phyloP scores from a whole-genome alignment of 2,329 filamentous ascomycete genomes.

The Bertia moriformis region DNA sequence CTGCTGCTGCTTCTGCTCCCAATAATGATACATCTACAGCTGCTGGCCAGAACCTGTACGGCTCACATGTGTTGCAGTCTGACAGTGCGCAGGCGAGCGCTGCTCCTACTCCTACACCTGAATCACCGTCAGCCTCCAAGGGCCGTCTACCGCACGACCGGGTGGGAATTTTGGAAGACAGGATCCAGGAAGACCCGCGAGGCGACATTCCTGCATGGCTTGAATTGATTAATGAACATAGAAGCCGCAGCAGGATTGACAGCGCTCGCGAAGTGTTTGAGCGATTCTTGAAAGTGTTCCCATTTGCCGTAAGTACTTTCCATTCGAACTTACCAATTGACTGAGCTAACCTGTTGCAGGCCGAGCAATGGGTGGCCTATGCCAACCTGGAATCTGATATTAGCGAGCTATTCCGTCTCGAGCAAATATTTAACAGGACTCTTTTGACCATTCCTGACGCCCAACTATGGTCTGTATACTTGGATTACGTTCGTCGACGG shows the following conservation, averaged over 20 bases:
- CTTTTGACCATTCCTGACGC: conserved; percentile 70
- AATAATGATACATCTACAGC: conserved; percentile 6
- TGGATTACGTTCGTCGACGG: conserved; percentile 84
- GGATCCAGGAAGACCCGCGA: conserved; percentile 58
- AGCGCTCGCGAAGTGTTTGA: conserved; percentile 54
- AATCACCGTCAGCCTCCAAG: conserved; percentile 14
- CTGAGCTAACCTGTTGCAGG: conserved; percentile 32
- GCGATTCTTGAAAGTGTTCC: conserved; percentile 55
- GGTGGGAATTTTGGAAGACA: conserved; percentile 57
- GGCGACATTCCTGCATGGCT: conserved; percentile 61
- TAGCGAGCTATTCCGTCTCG: conserved; percentile 67
- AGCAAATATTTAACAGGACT: conserved; percentile 69
- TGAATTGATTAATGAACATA: conserved; percentile 53
- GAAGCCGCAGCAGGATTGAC: conserved; percentile 54
- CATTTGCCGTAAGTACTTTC: conserved; percentile 44
- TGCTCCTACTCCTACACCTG: conserved; percentile 12
- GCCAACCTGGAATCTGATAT: conserved; percentile 78
- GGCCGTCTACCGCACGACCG: conserved; percentile 43
- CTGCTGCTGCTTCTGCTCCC: conserved; percentile 24
- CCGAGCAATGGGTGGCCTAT: conserved; percentile 80
- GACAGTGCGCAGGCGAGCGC: conserved; percentile 9
- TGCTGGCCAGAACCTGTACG: conserved; percentile 16
- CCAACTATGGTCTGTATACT: conserved; percentile 78
- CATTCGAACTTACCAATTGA: conserved; percentile 2
- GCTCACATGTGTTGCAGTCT: conserved; percentile 12